phyloP scores from a whole-genome alignment of 2,329 filamentous ascomycete genomes.

The Fusarium mexicanum region DNA sequence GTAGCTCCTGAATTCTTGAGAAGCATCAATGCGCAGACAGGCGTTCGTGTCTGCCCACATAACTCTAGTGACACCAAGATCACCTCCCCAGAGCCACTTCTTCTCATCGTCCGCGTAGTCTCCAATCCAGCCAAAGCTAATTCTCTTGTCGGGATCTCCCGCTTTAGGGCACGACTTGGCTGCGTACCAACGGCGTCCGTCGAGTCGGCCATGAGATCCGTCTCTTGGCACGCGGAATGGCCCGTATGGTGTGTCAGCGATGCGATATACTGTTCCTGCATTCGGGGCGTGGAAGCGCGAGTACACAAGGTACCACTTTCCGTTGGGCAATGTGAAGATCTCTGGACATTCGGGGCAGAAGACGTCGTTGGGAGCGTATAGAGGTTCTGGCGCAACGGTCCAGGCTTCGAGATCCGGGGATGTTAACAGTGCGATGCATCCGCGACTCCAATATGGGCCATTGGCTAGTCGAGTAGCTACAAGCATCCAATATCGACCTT shows the following conservation, averaged over 20 bases:
- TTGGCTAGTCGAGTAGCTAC: constrained; percentile 46
- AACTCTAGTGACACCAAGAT: constrained; percentile 46
- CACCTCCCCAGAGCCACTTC: constrained; percentile 52
- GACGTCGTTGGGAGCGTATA: constrained; percentile 49
- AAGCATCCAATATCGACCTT: constrained; percentile 50
- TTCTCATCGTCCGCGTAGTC: constrained; percentile 47
- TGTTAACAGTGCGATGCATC: constrained; percentile 50
- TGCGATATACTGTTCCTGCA: constrained; percentile 49
- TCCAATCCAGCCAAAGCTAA: constrained; percentile 50
- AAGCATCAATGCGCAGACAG: constrained; percentile 40
- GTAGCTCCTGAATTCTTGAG: constrained; percentile 34
- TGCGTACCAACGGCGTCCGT: constrained; percentile 50
- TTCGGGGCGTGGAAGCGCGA: constrained; percentile 49
- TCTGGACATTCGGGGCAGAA: constrained; percentile 52
- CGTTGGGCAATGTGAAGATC: constrained; percentile 47
- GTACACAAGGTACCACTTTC: constrained; percentile 50
- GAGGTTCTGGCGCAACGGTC: constrained; percentile 44
- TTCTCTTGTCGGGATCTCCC: constrained; percentile 42
- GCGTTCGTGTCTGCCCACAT: constrained; percentile 44
- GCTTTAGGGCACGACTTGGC: constrained; percentile 49
- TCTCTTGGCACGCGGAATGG: constrained; percentile 49
- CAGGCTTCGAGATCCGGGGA: constrained; percentile 47
- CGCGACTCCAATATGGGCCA: constrained; percentile 49
- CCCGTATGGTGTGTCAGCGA: constrained; percentile 48
- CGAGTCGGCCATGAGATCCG: constrained; percentile 47